These are phyloP conservation scores for Glycine latifolia DNA, from an alignment of 306 rosid genomes.

Conservation along the genomic window DNA sequence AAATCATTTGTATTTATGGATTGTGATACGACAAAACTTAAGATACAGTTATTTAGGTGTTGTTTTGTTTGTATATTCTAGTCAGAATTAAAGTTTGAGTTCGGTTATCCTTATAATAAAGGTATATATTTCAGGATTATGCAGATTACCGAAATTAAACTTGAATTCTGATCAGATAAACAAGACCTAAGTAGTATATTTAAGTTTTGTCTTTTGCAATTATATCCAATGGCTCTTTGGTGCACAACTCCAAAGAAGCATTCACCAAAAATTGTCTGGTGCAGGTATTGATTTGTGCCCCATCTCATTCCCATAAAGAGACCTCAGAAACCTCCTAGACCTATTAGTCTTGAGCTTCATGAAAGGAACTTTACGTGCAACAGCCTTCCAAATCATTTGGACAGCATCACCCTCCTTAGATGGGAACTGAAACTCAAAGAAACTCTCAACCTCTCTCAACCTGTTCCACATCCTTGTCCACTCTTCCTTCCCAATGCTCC, in stretches of 20 bases:
- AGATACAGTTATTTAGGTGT: too few species aligned
- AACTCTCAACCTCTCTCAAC: conserved; percentile 67
- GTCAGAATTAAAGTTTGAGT: too few species aligned
- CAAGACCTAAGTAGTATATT: too few species aligned
- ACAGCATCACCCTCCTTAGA: conserved; percentile 78
- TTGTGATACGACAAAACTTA: too few species aligned
- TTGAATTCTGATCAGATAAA: too few species aligned
- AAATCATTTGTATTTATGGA: not conserved
- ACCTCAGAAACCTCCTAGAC: conserved; percentile 60
- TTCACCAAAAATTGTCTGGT: too few species aligned
- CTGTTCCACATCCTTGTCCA: conserved; percentile 84
- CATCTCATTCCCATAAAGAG: conserved; percentile 3
- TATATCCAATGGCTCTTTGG: conserved; percentile 5
- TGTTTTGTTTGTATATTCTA: too few species aligned
- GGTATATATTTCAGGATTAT: too few species aligned
- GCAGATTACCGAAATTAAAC: too few species aligned
- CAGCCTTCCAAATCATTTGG: conserved; percentile 91
- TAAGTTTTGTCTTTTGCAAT: too few species aligned
- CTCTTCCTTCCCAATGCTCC: conserved; percentile 63
- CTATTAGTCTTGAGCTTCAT: conserved; percentile 62
- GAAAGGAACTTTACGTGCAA: conserved; percentile 70
- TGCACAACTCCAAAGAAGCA: not conserved
- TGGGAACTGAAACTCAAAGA: conserved; percentile 77
- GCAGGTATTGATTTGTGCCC: too few species aligned
- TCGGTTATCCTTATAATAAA: too few species aligned